These are phyloP conservation scores for Naganishia cerealis DNA, from an alignment of 1,284 basidiomycete genomes.

Conservation along the genomic window DNA sequence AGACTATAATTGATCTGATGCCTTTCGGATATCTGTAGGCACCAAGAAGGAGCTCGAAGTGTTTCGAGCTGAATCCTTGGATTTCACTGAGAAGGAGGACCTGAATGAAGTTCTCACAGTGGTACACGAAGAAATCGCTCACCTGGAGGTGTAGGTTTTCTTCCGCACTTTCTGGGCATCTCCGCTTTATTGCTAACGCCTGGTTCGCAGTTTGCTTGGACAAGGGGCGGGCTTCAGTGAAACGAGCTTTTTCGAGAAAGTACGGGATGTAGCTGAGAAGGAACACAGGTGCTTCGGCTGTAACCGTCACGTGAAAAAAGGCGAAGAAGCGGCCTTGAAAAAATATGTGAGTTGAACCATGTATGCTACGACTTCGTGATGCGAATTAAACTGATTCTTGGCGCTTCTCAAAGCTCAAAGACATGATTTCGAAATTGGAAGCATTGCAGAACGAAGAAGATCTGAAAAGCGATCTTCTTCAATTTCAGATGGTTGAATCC, in stretches of 20 bases:
- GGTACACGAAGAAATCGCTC: constrained; percentile 60
- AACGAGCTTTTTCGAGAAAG: constrained; percentile 35
- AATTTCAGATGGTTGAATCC: constrained; percentile 66
- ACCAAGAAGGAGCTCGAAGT: constrained; percentile 60
- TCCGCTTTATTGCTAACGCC: not conserved
- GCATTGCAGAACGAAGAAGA: constrained; percentile 51
- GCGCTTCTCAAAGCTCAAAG: not conserved
- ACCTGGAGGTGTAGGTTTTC: constrained; percentile 60
- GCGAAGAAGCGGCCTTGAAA: constrained; percentile 67
- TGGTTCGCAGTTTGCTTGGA: not conserved
- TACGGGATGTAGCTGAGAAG: constrained; percentile 65
- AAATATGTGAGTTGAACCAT: constrained; percentile 61
- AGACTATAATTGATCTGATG: not conserved
- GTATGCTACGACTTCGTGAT: not conserved
- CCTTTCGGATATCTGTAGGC: not conserved
- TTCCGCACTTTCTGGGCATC: not conserved
- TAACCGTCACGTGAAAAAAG: constrained; percentile 65
- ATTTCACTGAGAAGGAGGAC: constrained; percentile 36
- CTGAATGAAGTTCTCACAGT: constrained; percentile 64
- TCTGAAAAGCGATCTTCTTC: constrained; percentile 59
- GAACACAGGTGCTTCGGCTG: constrained; percentile 76
- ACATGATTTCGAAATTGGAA: constrained; percentile 59
- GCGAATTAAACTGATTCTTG: not conserved
- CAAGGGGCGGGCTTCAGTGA: not conserved
- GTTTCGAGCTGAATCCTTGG: constrained; percentile 54